phyloP scores from a whole-genome alignment of 441 rosid species.

The Geranium incanum region DNA sequence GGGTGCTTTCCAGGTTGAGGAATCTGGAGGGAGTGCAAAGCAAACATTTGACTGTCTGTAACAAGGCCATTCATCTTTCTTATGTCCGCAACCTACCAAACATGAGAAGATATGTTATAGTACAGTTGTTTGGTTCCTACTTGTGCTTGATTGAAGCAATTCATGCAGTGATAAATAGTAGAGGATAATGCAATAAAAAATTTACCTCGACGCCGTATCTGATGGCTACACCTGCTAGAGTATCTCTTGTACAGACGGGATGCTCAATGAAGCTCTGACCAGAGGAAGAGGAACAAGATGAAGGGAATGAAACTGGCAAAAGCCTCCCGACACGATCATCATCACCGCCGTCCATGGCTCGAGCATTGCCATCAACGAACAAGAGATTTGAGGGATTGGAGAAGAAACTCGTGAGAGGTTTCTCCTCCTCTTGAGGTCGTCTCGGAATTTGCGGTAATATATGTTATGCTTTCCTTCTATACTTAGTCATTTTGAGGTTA shows the following conservation, averaged over 20 bases:
- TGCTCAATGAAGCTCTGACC: slow-evolving; percentile 23
- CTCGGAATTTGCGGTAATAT: no score
- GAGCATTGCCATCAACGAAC: no score
- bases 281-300: slow-evolving; percentile 10
- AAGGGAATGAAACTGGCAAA: slow-evolving; percentile 2
- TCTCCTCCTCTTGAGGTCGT: no score
- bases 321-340: no score
- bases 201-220: slow-evolving; percentile 37
- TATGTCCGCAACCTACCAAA: slow-evolving; percentile 50
- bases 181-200: background rate
- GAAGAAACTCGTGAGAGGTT: no score
- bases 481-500: no score
- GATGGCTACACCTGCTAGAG: slow-evolving; percentile 41
- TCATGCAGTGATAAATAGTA: no score
- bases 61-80: slow-evolving; percentile 61
- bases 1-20: slow-evolving; percentile 72
- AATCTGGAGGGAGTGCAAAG: slow-evolving; percentile 49
- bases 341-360: no score
- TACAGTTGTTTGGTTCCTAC: no score
- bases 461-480: no score
- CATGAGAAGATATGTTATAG: no score
- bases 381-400: no score
- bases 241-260: slow-evolving; percentile 28
- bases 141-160: background rate
- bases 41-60: slow-evolving; percentile 72